Conservation (phyloP, 2,329 filamentous ascomycete genomes). For the Hortaea sp. region DNA sequence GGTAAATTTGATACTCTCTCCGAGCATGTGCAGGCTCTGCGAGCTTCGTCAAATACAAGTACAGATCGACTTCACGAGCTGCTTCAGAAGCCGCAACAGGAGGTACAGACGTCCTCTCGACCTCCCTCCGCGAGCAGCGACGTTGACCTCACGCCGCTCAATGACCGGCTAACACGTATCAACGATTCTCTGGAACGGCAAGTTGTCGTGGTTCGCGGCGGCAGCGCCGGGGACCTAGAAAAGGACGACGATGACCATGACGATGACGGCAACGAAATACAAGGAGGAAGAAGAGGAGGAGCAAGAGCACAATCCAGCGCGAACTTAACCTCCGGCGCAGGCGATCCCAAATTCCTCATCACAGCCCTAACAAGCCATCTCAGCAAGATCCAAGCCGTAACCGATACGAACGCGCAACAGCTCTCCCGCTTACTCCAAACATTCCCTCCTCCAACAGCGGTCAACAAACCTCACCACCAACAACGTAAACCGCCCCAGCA, state of each 20-base stretch:
- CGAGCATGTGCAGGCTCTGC: conserved; percentile 12
- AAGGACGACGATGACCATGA: too few species aligned
- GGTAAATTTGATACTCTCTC: conserved; percentile 10
- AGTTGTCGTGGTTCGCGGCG: background rate
- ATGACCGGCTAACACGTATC: conserved; percentile 15
- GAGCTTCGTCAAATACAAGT: conserved; percentile 10
- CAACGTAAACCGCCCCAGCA: conserved; percentile 1
- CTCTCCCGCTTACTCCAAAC: conserved; percentile 5
- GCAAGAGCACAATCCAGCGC: background rate
- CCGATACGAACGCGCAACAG: conserved; percentile 17
- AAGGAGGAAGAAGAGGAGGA: too few species aligned
- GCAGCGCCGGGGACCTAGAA: too few species aligned
- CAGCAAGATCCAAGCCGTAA: conserved; percentile 20
- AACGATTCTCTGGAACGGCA: conserved; percentile 12
- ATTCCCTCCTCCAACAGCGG: background rate
- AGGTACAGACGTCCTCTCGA: background rate
- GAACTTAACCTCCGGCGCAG: conserved; percentile 7
- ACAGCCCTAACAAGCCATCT: conserved; percentile 19
- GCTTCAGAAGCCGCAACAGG: conserved; percentile 9
- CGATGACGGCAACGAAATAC: too few species aligned
- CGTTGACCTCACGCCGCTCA: conserved; percentile 18
- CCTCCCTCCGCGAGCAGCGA: conserved; percentile 2
- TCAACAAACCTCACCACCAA: conserved; percentile 2
- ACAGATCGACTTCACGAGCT: conserved; percentile 10
- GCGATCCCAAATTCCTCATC: conserved; percentile 18